A percentile compares a stretch with the other conserved stretches of the same genome.
Evolutionary conservation across 2,329 filamentous ascomycete genomes (phyloP).

Genomic region (Teratosphaeria destructans): DNA sequence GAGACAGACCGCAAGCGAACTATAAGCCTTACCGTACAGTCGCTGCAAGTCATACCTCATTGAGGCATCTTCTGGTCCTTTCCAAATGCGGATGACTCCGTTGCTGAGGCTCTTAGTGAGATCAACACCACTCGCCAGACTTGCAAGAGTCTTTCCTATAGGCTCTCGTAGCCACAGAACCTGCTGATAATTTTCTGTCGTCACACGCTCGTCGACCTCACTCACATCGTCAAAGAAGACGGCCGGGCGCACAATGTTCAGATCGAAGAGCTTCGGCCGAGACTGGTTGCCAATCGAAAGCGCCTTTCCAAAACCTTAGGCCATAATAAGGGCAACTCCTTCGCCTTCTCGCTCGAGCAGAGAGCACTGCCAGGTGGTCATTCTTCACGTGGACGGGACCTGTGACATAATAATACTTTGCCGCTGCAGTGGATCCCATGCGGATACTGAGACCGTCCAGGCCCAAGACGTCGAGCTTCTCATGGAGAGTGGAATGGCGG

Average conservation of each 20-base stretch:
- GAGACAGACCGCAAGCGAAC: slow-evolving; percentile 73
- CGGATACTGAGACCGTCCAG: slow-evolving; percentile 13
- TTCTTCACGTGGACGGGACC: neutral
- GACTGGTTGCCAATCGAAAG: slow-evolving; percentile 81
- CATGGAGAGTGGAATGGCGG: slow-evolving; percentile 11
- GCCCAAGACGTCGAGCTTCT: slow-evolving; percentile 14
- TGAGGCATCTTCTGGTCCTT: slow-evolving; percentile 44
- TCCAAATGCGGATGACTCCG: slow-evolving; percentile 59
- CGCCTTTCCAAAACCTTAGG: slow-evolving; percentile 74
- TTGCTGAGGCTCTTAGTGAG: slow-evolving; percentile 60
- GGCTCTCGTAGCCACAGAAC: slow-evolving; percentile 32
- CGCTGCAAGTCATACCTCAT: slow-evolving; percentile 51
- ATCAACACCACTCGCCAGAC: slow-evolving; percentile 30
- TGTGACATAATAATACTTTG: slow-evolving; percentile 24
- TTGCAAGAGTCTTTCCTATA: slow-evolving; percentile 16
- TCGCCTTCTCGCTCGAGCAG: slow-evolving; percentile 81
- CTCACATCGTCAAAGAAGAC: slow-evolving; percentile 72
- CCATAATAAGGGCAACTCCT: slow-evolving; percentile 72
- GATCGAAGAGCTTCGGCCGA: slow-evolving; percentile 75
- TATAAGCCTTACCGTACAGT: slow-evolving; percentile 57
- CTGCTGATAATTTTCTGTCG: slow-evolving; percentile 74
- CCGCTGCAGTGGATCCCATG: slow-evolving; percentile 65
- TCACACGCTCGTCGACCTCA: slow-evolving; percentile 78
- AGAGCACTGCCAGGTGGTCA: slow-evolving; percentile 51
- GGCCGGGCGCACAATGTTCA: slow-evolving; percentile 73